Conservation (phyloP, 1,284 basidiomycete genomes). For the Cystobasidium pallidum region DNA sequence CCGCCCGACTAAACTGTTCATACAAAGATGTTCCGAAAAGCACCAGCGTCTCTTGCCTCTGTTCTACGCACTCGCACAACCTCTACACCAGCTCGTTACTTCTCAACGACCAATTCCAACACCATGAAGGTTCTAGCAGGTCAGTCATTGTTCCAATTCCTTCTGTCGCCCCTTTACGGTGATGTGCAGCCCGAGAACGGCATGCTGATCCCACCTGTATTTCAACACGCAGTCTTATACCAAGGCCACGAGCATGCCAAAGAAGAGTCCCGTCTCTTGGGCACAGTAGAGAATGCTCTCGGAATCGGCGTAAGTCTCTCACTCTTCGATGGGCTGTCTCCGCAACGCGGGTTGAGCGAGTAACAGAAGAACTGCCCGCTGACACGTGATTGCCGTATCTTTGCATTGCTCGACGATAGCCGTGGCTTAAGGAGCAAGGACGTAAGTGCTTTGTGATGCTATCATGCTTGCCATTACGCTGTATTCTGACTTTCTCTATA, state of each 20-base stretch:
- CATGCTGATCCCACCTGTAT: not conserved
- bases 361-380: not conserved
- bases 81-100: not conserved
- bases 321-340: constrained; percentile 12
- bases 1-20: not conserved
- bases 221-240: constrained; percentile 22
- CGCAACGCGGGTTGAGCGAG: constrained; percentile 17
- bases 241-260: constrained; percentile 35
- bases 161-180: not conserved
- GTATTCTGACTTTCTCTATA: constrained; percentile 15
- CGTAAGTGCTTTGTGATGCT: constrained; percentile 63
- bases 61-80: not conserved
- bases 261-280: constrained; percentile 77
- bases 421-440: constrained; percentile 64
- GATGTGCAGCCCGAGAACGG: not conserved
- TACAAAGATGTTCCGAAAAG: constrained; percentile 14
- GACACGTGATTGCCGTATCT: constrained; percentile 12
- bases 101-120: constrained; percentile 21
- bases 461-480: not conserved
- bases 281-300: constrained; percentile 79
- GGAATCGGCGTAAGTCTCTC: constrained; percentile 47
- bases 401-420: constrained; percentile 38
- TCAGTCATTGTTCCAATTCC: not conserved
- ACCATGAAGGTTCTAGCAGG: constrained; percentile 42
- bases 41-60: constrained; percentile 11